These are phyloP conservation scores for Pleurozium schreberi DNA, from an alignment of 225 moss, liverwort and hornwort species.

Conservation along the genomic window DNA sequence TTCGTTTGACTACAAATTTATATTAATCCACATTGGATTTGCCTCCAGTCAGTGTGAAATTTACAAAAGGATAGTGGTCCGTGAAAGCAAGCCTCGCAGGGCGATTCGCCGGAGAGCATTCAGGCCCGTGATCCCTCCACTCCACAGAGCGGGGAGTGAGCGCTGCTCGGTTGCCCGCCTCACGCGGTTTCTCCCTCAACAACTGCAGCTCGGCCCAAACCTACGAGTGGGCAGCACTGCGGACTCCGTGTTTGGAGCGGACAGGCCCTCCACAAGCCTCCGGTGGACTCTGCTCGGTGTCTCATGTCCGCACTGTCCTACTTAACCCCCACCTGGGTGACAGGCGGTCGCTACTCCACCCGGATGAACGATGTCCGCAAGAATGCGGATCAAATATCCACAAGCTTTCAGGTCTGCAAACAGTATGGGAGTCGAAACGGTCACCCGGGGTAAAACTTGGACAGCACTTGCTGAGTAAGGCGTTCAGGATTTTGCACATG, in stretches of 20 bases:
- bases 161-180: background rate
- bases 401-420: background rate
- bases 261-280: background rate
- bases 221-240: too few relatives aligned
- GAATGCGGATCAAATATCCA: background rate
- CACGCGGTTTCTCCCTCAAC: background rate
- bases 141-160: background rate
- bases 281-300: background rate
- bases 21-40: background rate
- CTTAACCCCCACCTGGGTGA: background rate
- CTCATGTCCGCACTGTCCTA: background rate
- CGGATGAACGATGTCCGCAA: rapidly evolving
- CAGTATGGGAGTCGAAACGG: background rate
- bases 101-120: background rate
- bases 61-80: background rate
- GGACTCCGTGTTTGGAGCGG: background rate
- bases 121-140: background rate
- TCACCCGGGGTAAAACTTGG: background rate
- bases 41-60: background rate
- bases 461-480: background rate
- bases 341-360: background rate
- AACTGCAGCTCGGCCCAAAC: background rate
- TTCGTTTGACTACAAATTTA: background rate
- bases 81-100: background rate
- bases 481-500: background rate